These are phyloP conservation scores for Emmonsia crescens DNA, from an alignment of 2,329 filamentous ascomycete genomes.

Conservation along the genomic window DNA sequence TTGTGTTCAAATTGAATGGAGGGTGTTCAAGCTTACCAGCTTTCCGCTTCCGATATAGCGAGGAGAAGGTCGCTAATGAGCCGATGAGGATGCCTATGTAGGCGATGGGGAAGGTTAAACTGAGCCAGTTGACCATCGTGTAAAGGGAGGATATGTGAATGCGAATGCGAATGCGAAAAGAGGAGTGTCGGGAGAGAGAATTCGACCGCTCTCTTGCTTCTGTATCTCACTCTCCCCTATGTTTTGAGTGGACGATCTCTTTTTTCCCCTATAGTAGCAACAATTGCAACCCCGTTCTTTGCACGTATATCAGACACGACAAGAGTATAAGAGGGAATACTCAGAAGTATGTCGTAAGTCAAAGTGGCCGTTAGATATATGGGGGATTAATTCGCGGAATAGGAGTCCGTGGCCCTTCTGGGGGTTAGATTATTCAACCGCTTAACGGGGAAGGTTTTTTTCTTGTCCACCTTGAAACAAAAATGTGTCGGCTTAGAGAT, in stretches of 20 bases:
- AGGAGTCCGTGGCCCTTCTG: no score
- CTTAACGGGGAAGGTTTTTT: background rate
- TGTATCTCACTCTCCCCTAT: background rate
- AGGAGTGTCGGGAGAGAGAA: background rate
- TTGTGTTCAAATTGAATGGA: background rate
- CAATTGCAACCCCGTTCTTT: background rate
- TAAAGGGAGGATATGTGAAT: background rate
- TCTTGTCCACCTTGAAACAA: background rate
- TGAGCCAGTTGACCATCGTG: conserved; percentile 61
- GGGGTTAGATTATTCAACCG: background rate
- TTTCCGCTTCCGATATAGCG: conserved; percentile 86
- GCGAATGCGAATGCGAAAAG: background rate
- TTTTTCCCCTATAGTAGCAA: background rate
- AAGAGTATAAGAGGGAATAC: background rate
- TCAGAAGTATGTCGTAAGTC: background rate
- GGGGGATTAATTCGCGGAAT: background rate
- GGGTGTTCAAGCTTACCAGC: conserved; percentile 46
- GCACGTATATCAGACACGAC: background rate
- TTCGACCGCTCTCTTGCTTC: background rate
- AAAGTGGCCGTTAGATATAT: background rate
- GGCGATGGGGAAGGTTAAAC: conserved; percentile 74
- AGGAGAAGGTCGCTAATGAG: conserved; percentile 84
- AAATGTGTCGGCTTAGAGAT: background rate
- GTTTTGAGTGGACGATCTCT: background rate
- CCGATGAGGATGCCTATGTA: conserved; percentile 82